Evolutionary conservation across 2,329 filamentous ascomycete species (phyloP).

Genomic region (Pseudogymnoascus sp.): DNA sequence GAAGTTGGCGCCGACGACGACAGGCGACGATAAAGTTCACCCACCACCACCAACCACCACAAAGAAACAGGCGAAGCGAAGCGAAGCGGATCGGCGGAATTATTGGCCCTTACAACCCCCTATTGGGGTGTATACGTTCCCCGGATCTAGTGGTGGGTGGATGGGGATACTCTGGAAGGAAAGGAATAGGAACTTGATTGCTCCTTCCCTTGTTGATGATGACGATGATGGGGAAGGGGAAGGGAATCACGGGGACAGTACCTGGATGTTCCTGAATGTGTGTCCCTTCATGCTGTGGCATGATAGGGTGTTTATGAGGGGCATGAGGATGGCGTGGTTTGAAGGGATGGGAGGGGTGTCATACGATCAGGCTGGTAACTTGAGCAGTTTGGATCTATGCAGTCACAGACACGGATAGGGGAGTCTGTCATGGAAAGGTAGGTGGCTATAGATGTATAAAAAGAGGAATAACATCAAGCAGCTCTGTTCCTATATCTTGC

Average conservation of each 20-base stretch:
- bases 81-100: not conserved
- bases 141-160: not conserved
- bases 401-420: not conserved
- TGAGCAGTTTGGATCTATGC: not conserved
- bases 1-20: not conserved
- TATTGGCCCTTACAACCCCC: not conserved
- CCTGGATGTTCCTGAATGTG: not conserved
- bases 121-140: not conserved
- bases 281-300: not conserved
- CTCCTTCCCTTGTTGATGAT: not conserved
- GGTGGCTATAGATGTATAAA: no score
- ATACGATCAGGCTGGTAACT: not conserved
- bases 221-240: not conserved
- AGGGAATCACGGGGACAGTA: not conserved
- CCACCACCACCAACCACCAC: not conserved
- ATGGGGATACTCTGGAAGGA: not conserved
- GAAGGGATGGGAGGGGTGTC: not conserved
- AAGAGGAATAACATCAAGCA: no score
- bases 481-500: no score
- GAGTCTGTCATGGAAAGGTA: not conserved
- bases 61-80: not conserved
- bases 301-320: not conserved
- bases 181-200: not conserved
- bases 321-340: no score
- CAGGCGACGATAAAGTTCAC: not conserved